Evolutionary conservation across 805 yeast genomes (phyloP), one percentile per base, ranked within the genome.

Genomic region (Metschnikowia proteae): DNA sequence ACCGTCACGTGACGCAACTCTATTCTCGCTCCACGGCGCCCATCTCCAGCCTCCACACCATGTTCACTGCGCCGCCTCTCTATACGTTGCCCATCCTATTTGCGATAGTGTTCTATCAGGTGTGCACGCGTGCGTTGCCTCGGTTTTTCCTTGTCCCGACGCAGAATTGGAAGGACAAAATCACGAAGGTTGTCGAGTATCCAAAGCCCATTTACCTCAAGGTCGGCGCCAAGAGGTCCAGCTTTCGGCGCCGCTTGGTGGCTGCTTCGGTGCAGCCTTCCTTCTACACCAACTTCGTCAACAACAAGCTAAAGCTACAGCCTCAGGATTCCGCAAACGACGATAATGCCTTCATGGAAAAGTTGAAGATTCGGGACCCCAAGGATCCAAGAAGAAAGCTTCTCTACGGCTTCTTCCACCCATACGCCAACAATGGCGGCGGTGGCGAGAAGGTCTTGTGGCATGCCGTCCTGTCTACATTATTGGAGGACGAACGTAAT

Each of bases 371-470:
- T 6, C 59, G 75, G 34, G 69, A 62, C 45, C 63, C 64, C 2
- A 53, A 60, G 2, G 79, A 75, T 56, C 64, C 68, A 1, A 49
- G 55, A 11, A 61, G 87, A 27, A 64, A 60, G 36, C 56, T 74
- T 7, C 65, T 88, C 8, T 84, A 73, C 62, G 99, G 98, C 5
- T 91, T 86, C 60, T 90, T 94, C 71, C 99, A 94, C 67, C 99
- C 99, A 0, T 87, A 84, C 59, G 90, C 97, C 54, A 88, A 87
- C 63, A 95, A 96, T 35, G 96, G 96, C 40, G 99, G 99, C 17
- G 99, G 99, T 29, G 99, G 99, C 25, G 99, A 94, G 63, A 80
- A 92, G 48, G 99, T 94, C 0, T 71, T 94, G 36, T 94, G 99
- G 99, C 90, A 88, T 47, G 96, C 97, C 0, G 88, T 92, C 5